These are phyloP conservation scores for Candida ipomoeae DNA, from an alignment of 805 yeast genomes.

Conservation along the genomic window DNA sequence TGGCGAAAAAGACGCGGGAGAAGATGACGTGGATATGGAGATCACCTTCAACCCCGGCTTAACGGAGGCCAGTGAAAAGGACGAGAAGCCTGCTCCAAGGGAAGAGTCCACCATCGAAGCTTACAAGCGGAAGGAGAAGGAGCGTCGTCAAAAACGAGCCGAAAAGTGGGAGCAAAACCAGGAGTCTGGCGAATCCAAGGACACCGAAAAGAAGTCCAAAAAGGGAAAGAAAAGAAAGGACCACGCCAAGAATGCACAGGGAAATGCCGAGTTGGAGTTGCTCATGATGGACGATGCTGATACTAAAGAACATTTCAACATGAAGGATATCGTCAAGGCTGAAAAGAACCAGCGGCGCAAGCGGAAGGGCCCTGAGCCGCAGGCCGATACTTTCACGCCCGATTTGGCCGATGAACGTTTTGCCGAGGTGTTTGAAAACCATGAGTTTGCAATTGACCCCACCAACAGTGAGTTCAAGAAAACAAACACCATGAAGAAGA, in stretches of 20 bases:
- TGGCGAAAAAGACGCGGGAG: slow-evolving; percentile 39
- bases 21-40: slow-evolving; percentile 79
- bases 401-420: slow-evolving; percentile 84
- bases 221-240: slow-evolving; percentile 18
- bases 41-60: slow-evolving; percentile 92
- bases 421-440: slow-evolving; percentile 75
- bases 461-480: slow-evolving; percentile 85
- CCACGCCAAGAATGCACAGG: slow-evolving; percentile 18
- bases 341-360: slow-evolving; percentile 58
- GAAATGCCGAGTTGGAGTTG: slow-evolving; percentile 66
- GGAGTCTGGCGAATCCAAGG: neutral
- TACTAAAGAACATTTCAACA: slow-evolving; percentile 58
- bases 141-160: slow-evolving; percentile 81
- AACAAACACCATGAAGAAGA: slow-evolving; percentile 80
- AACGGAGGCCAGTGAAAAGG: slow-evolving; percentile 29
- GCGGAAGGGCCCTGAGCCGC: slow-evolving; percentile 49
- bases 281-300: slow-evolving; percentile 60
- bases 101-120: slow-evolving; percentile 76
- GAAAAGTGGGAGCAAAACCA: slow-evolving; percentile 59
- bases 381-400: slow-evolving; percentile 53
- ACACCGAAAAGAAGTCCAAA: slow-evolving; percentile 20
- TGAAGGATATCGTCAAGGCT: slow-evolving; percentile 72
- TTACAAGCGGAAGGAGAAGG: slow-evolving; percentile 84
- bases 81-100: slow-evolving; percentile 22
- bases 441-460: slow-evolving; percentile 92